Conservation (phyloP, 768 basidiomycete genomes). For the Dacryopinax spathularia region DNA sequence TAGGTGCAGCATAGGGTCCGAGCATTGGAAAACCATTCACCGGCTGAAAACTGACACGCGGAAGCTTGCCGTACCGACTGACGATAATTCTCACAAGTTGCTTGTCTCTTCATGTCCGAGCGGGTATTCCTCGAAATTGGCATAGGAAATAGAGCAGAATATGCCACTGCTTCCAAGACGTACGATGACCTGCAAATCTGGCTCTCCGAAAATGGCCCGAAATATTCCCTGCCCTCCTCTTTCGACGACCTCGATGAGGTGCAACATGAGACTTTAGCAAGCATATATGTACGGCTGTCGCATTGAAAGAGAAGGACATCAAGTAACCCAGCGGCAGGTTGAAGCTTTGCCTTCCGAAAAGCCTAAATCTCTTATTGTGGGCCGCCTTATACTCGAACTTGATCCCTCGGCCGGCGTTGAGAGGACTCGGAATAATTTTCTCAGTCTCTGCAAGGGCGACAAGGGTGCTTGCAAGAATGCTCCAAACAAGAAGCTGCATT, state of each 20-base stretch:
- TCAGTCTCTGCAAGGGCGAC: slow-evolving; percentile 34
- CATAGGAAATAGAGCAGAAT: slow-evolving; percentile 26
- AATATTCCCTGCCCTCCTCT: slow-evolving; percentile 30
- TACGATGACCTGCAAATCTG: slow-evolving; percentile 25
- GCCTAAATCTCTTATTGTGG: slow-evolving; percentile 28
- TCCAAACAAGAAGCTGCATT: slow-evolving; percentile 34
- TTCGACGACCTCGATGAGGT: slow-evolving; percentile 31
- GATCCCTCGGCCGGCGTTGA: slow-evolving; percentile 28
- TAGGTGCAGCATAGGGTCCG: too few relatives aligned
- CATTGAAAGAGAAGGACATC: slow-evolving; percentile 7
- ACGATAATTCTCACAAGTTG: too few relatives aligned
- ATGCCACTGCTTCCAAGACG: slow-evolving; percentile 17
- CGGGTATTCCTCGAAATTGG: slow-evolving; percentile 33
- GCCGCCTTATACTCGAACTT: slow-evolving; percentile 31
- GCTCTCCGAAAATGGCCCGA: slow-evolving; percentile 27
- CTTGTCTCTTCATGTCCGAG: too few relatives aligned
- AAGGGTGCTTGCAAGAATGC: slow-evolving; percentile 34
- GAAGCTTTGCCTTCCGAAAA: slow-evolving; percentile 24
- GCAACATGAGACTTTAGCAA: slow-evolving; percentile 30
- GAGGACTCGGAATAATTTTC: slow-evolving; percentile 37
- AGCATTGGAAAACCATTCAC: too few relatives aligned
- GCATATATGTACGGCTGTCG: slow-evolving; percentile 22
- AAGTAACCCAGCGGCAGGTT: slow-evolving; percentile 17
- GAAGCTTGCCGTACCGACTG: too few relatives aligned
- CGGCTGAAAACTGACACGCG: too few relatives aligned